These are phyloP conservation scores for Astragalus membranaceus DNA, from an alignment of 306 rosid species.

Conservation along the genomic window DNA sequence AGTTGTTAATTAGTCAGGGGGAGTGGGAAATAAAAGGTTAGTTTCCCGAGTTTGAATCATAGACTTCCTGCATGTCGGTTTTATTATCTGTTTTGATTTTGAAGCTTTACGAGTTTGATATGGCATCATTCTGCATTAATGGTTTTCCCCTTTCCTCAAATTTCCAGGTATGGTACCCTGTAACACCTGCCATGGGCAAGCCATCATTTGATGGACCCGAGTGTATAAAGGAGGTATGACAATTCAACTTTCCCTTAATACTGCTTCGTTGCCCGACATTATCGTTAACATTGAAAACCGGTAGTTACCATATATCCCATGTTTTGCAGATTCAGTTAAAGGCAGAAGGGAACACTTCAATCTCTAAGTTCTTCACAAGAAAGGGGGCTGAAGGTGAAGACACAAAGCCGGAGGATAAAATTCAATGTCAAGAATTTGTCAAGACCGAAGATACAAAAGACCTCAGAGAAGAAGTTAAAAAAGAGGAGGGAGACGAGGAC, in stretches of 20 bases:
- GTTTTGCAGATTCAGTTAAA: constrained; percentile 58
- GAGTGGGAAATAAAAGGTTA: too few species aligned
- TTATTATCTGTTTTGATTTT: not conserved
- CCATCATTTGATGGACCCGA: constrained; percentile 78
- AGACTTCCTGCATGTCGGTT: too few species aligned
- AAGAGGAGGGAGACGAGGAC: constrained; percentile 27
- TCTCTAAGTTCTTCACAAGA: constrained; percentile 57
- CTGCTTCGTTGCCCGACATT: not conserved
- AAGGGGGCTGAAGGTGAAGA: constrained; percentile 43
- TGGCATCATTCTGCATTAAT: not conserved
- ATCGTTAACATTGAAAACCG: not conserved
- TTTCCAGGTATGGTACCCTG: constrained; percentile 81
- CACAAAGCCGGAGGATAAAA: constrained; percentile 27
- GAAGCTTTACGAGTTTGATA: not conserved
- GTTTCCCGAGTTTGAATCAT: too few species aligned
- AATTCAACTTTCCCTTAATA: not conserved
- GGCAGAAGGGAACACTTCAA: constrained; percentile 43
- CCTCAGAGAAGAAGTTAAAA: constrained; percentile 28
- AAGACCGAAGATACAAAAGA: constrained; percentile 28
- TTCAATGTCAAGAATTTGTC: constrained; percentile 2
- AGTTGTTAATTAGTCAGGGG: too few species aligned
- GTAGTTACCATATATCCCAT: not conserved
- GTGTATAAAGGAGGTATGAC: constrained; percentile 72
- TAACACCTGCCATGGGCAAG: constrained; percentile 80
- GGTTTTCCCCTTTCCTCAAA: not conserved